A percentile compares a stretch with the other conserved stretches of the same genome.
phyloP scores from a whole-genome alignment of 768 basidiomycete genomes.

The Amylocystis lapponica region DNA sequence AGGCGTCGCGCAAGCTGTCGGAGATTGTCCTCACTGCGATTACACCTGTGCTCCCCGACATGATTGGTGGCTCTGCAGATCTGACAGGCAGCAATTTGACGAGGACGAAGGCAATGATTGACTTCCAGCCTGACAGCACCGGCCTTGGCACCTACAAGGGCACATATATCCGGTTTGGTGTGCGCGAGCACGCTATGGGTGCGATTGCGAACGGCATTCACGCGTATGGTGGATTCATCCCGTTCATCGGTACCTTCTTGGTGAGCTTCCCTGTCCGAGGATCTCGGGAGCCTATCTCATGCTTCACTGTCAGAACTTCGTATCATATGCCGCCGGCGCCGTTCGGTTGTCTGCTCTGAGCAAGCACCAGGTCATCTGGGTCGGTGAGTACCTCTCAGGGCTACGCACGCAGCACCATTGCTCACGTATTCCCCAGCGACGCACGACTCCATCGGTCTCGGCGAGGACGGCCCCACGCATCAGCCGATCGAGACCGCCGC shows the following conservation, averaged over 20 bases:
- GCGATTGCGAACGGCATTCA: conserved; percentile 89
- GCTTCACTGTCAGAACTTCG: conserved; percentile 66
- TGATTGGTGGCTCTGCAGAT: conserved; percentile 87
- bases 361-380: conserved; percentile 89
- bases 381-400: conserved; percentile 48
- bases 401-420: background rate
- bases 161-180: conserved; percentile 92
- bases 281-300: background rate
- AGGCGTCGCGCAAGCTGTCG: conserved; percentile 89
- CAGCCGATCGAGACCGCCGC: conserved; percentile 89
- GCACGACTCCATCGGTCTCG: conserved; percentile 90
- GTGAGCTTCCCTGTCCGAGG: conserved; percentile 31
- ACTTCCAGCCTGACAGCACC: conserved; percentile 90
- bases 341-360: conserved; percentile 88
- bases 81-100: conserved; percentile 91
- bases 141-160: conserved; percentile 81
- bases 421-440: conserved; percentile 48
- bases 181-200: conserved; percentile 96
- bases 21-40: conserved; percentile 82
- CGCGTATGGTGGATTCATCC: conserved; percentile 89
- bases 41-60: conserved; percentile 71
- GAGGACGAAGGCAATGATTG: conserved; percentile 74
- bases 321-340: conserved; percentile 90
- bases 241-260: conserved; percentile 90
- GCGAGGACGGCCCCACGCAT: conserved; percentile 95